Base-by-base conservation (phyloP, 2,329 filamentous ascomycete species). In the Plectosphaerella plurivora region DNA sequence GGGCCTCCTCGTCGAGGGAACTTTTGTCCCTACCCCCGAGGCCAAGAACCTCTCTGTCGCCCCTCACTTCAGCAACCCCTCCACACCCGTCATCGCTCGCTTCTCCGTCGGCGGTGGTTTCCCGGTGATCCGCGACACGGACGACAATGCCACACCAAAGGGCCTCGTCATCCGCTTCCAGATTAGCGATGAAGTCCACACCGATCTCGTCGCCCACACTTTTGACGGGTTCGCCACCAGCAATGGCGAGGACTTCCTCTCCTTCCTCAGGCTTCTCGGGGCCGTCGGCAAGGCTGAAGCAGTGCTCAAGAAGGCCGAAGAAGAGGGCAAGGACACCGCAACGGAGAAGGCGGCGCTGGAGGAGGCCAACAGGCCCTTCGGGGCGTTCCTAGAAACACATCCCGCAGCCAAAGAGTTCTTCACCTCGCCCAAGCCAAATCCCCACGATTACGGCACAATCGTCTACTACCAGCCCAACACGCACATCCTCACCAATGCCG, bases 1-100 rank as follows among this genome's bases (percentile, higher is more conserved):
- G 65, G 80, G 80, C 12, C 62, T 72, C 33, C 68, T 83, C 37
- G 63, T 80, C 10, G 74, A 65, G 9, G 80, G 81, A 33, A 76
- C 68, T 18, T 83, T 83, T 63, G 74, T 65, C 1, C 78, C 80
- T 3, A 72, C 72, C 2, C 4, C 66, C 1, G 59, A 64, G 37
- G 78, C 78, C 12, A 60, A 66, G 4, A 59, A 63, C 6, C 73
- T 83, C 16, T 74, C 72, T 24, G 68, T 55, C 16, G 78, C 78
- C 8, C 67, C 68, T 4, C 77, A 82, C 61, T 78, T 82, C 63
- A 71, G 65, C 55, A 53, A 57, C 14, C 51, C 70, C 1, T 68
- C 67, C 14, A 78, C 75, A 1, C 72, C 75, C 3, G 59, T 81
- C 51, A 70, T 72, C 24, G 67, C 69, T 6, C 77, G 79, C 56